Base-by-base conservation (phyloP, 192 early-diverging fungal species). In the Coemansia sp. region DNA sequence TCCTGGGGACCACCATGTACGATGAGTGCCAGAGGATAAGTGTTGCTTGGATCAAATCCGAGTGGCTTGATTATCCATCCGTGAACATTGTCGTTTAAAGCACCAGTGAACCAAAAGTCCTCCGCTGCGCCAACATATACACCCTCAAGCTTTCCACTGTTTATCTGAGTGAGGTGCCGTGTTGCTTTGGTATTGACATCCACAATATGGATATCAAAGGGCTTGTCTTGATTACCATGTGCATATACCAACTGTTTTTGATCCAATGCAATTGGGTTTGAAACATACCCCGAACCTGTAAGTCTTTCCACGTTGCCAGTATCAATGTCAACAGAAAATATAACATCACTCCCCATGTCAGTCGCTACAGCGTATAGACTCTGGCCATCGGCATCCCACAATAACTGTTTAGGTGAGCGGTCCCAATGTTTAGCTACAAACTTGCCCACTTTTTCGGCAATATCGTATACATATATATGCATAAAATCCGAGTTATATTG, bases 1-100 rank as follows among this genome's bases (percentile, higher is more conserved):
- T 83, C 79, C 60, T 93, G 87, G 15, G 90, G 90, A 10, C 90
- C 90, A 22, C 90, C 90, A 48, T 93, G 90, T 46, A 93, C 79
- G 52, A 91, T 62, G 34, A 87, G 85, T 0, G 87, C 88, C 3
- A 91, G 55, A 27, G 90, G 88, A 42, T 89, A 90, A 44, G 72
- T 80, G 37, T 72, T 73, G 4, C 13, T 32, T 1, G 68, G 38
- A 20, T 84, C 72, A 49, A 87, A 87, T 7, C 52, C 43, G 10
- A 62, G 61, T 26, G 88, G 88, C 41, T 83, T 84, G 38, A 84
- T 52, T 14, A 88, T 28, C 79, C 82, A 90, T 5, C 59, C 77
- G 26, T 75, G 77, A 2, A 74, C 67, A 3, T 40, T 40, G 25
- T 81, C 78, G 46, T 58, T 64, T n/a, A 63, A 33, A 1, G 85